Evolutionary conservation across 495 filamentous ascomycete genomes (phyloP).

Genomic region (Durotheca rogersii): DNA sequence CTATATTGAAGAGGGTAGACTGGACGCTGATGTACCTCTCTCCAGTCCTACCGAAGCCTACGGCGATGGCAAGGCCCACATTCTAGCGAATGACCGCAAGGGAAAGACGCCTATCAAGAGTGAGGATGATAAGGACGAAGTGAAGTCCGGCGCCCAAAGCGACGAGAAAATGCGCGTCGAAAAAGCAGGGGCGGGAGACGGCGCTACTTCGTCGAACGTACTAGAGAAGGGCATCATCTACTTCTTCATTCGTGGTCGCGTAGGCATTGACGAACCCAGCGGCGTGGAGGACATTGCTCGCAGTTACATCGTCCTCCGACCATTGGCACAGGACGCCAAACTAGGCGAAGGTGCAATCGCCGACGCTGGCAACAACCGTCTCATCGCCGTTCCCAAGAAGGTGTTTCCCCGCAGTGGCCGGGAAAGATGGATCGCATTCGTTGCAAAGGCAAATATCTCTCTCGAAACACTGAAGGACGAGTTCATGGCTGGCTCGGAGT

Average conservation of each 20-base stretch:
- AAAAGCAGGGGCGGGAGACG: conserved; percentile 48
- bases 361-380: conserved; percentile 64
- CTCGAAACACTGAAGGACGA: conserved; percentile 71
- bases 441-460: conserved; percentile 70
- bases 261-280: conserved; percentile 71
- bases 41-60: conserved; percentile 30
- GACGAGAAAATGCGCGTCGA: conserved; percentile 19
- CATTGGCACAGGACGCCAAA: conserved; percentile 67
- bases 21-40: conserved; percentile 13
- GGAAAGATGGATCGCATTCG: conserved; percentile 80
- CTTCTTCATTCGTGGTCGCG: conserved; percentile 84
- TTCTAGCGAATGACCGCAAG: conserved; percentile 2
- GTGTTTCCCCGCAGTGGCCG: conserved; percentile 67
- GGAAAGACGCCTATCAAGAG: neutral
- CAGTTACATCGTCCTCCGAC: conserved; percentile 80
- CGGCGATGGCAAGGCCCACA: conserved; percentile 13
- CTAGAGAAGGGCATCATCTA: conserved; percentile 93
- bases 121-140: neutral
- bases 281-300: conserved; percentile 69
- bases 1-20: neutral
- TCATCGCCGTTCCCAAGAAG: conserved; percentile 86
- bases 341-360: conserved; percentile 63
- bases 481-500: conserved; percentile 66
- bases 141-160: conserved; percentile 5
- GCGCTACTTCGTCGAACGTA: conserved; percentile 65